Conservation (phyloP, 78 protist genomes). For the Mantamonas sphyraenae region DNA sequence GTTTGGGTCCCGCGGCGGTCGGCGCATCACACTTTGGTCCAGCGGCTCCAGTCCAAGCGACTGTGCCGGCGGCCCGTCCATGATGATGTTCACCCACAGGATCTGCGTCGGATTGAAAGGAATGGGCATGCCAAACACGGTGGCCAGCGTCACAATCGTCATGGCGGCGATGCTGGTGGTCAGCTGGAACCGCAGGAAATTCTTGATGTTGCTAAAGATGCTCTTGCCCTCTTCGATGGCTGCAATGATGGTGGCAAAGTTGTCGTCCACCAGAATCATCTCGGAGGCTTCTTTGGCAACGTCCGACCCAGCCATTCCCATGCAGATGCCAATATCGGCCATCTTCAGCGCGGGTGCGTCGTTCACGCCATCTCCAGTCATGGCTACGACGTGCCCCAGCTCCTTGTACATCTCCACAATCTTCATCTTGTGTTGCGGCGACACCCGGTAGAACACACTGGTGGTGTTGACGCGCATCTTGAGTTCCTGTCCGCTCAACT, state of each 20-base stretch:
- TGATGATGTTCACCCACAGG: conserved; percentile 76
- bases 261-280: conserved; percentile 78
- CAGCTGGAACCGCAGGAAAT: conserved; percentile 18
- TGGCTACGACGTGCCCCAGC: conserved; percentile 33
- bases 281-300: conserved; percentile 42
- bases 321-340: conserved; percentile 74
- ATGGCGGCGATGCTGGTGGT: not conserved
- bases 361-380: conserved; percentile 82
- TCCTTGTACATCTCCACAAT: not conserved
- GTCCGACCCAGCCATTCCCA: conserved; percentile 34
- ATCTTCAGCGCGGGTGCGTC: conserved; percentile 8
- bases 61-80: conserved; percentile 77
- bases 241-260: conserved; percentile 70
- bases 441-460: conserved; percentile 31
- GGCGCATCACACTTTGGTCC: conserved; percentile 40
- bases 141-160: not conserved
- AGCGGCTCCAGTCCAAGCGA: conserved; percentile 62
- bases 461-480: not conserved
- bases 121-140: conserved; percentile 8
- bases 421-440: conserved; percentile 6
- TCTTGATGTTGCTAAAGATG: conserved; percentile 27
- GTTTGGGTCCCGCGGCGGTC: conserved; percentile 20
- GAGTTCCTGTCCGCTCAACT: conserved; percentile 3
- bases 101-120: conserved; percentile 57
- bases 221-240: conserved; percentile 65